Evolutionary conservation across 73 alveolate species (phyloP), one percentile per base, ranked within the genome.

Genomic region (Breviolum minutum): DNA sequence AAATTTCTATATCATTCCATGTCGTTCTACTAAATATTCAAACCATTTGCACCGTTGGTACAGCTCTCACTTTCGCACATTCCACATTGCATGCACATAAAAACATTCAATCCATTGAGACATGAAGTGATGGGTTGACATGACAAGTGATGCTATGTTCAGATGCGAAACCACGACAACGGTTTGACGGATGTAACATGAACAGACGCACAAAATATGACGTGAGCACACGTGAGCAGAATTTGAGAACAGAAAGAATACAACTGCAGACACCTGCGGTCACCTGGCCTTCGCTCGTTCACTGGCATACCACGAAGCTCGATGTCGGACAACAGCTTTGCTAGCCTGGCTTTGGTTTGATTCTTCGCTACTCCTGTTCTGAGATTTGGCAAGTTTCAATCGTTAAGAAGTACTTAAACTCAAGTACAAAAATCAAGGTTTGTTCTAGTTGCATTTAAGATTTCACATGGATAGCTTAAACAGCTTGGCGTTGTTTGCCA

Each of bases 231-330:
- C n/a, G n/a, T n/a, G 74, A 66, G 74, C 26, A 66, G 74, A 66
- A 66, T 16, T 13, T 16, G 6, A 66, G 74, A 66, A 20, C 1
- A n/a, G 74, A 1, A 20, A 1, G 74, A 66, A 66, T 20, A 66
- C 26, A 66, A 20, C 1, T 13, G 74, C 16, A 1, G 26, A 16
- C 74, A 66, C 16, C 74, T 66, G 74, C 26, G 74, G 74, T 2
- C 74, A 66, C n/a, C 63, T 7, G 62, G 90, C 90, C 90, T 85
- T 66, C 24, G 40, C 17, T 64, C 82, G 68, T 87, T 26, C 82
- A 87, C 63, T 63, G 81, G 95, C 76, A 87, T 48, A 8, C 95
- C 95, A 24, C 95, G 95, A 7, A 87, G 82, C 95, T 87, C 95
- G 63, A 87, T 29, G 82, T 87, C 95, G 8, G 95, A 87, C 63